Conservation (phyloP, 192 early-diverging fungal genomes). For the Paraglomus brasilianum region DNA sequence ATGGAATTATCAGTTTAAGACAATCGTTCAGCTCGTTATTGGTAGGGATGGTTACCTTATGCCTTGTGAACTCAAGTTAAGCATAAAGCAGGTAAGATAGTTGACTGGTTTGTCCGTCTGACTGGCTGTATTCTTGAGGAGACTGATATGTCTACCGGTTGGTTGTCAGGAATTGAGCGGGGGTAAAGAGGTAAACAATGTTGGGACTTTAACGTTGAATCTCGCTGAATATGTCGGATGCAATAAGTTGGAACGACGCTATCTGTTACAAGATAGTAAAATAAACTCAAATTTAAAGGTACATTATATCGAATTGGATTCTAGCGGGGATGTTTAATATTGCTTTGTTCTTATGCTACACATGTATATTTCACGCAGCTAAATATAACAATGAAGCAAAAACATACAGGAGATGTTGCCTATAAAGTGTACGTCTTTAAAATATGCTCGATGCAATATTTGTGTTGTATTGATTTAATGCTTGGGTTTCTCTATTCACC, state of each 20-base stretch:
- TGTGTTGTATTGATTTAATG: background rate
- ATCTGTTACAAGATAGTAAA: conserved; percentile 69
- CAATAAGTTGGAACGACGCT: conserved; percentile 50
- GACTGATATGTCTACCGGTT: conserved; percentile 40
- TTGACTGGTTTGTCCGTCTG: background rate
- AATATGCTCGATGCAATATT: background rate
- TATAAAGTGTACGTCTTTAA: conserved; percentile 36
- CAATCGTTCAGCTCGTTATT: conserved; percentile 62
- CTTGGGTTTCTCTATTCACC: background rate
- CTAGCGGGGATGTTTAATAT: conserved; percentile 1
- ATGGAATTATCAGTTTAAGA: conserved; percentile 59
- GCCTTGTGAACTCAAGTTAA: conserved; percentile 72
- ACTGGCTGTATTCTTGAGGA: background rate
- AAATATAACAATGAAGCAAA: conserved; percentile 38
- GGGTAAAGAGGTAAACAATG: conserved; percentile 53
- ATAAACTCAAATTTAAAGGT: conserved; percentile 81
- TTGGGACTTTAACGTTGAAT: conserved; percentile 72
- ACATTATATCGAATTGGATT: conserved; percentile 25
- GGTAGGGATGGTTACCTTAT: conserved; percentile 71
- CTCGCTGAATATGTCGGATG: conserved; percentile 75
- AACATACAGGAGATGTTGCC: conserved; percentile 25
- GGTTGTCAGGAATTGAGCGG: conserved; percentile 56
- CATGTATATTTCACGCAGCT: conserved; percentile 37
- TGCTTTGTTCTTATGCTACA: too few species aligned
- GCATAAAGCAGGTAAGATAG: conserved; percentile 62